A percentile compares a stretch with the other conserved stretches of the same genome.
Conservation (phyloP, 257 asterid species). For the Forsythia viridissima region DNA sequence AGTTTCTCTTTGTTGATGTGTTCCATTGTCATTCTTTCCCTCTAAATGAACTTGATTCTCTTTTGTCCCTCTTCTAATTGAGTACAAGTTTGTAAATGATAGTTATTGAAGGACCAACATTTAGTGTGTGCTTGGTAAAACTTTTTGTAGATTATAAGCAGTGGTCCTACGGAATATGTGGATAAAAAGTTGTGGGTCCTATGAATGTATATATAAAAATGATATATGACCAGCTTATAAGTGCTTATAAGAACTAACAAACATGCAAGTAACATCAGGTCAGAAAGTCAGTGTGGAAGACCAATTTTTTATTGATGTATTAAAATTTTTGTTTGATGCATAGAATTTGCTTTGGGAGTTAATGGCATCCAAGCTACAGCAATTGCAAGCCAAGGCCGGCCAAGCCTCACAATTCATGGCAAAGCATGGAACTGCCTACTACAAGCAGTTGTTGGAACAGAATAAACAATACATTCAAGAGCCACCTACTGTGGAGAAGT, state of each 20-base stretch:
- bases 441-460: slow-evolving; percentile 42
- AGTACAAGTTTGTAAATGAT: neutral
- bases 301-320: too few species aligned
- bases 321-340: neutral
- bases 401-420: slow-evolving; percentile 33
- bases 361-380: slow-evolving; percentile 40
- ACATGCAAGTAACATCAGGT: too few species aligned
- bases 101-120: too few species aligned
- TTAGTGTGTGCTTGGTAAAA: too few species aligned
- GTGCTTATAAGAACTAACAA: too few species aligned
- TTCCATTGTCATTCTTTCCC: neutral
- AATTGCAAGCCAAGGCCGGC: slow-evolving; percentile 37
- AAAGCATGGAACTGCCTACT: slow-evolving; percentile 34
- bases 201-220: too few species aligned
- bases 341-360: slow-evolving; percentile 15
- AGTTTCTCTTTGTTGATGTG: neutral
- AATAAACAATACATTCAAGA: slow-evolving; percentile 41
- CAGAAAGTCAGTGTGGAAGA: too few species aligned
- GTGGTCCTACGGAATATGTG: too few species aligned
- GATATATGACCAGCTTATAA: too few species aligned
- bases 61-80: neutral
- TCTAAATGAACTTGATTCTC: neutral
- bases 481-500: slow-evolving; percentile 43
- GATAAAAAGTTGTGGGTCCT: too few species aligned
- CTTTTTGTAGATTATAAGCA: too few species aligned